Base-by-base conservation (phyloP, 2,329 filamentous ascomycete species). In the Epichloe aotearoae region DNA sequence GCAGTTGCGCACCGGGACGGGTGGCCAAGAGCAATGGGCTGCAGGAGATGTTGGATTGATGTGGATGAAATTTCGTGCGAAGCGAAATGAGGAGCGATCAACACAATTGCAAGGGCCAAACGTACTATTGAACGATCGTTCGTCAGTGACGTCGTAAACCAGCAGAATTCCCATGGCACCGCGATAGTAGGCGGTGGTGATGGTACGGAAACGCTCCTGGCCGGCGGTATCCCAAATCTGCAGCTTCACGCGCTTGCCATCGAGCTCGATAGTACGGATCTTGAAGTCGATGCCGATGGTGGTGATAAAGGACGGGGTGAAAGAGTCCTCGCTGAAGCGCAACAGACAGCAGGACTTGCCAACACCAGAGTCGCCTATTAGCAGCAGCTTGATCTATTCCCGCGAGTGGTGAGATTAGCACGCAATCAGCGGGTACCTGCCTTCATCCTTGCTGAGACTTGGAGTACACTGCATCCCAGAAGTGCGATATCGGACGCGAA, bases 211-310 rank as follows among this genome's bases (percentile, higher is more conserved):
- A 55, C 93, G 86, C 73, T 98, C 93, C 71, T 98, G 93, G 50
- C 93, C 93, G 50, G 93, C 93, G 26, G 93, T 98, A 66, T 98
- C 93, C 93, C 93, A 98, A 72, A 98, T 98, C 76, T 98, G 93
- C 67, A 98, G 75, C 79, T 98, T 98, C 63, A 98, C 93, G 56
- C 91, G 82, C 81, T 98, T 98, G 67, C 91, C 91, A 72, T 98
- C 93, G 60, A 98, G 78, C 73, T 98, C 93, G 73, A 98, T 98
- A 58, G 93, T 98, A 59, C 93, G 82, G 68, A 98, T 98, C 80
- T 98, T 98, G 77, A 98, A 98, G 74, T 98, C 93, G 75, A 98
- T 97, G 61, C 93, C 93, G 71, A 98, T 98, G 56, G 93, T 98
- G 56, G 90, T 95, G 76, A 96, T 96, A 77, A 95, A 96, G 61